phyloP scores from a whole-genome alignment of 139 green algal genomes.

The Chlamydomonas schloesseri region DNA sequence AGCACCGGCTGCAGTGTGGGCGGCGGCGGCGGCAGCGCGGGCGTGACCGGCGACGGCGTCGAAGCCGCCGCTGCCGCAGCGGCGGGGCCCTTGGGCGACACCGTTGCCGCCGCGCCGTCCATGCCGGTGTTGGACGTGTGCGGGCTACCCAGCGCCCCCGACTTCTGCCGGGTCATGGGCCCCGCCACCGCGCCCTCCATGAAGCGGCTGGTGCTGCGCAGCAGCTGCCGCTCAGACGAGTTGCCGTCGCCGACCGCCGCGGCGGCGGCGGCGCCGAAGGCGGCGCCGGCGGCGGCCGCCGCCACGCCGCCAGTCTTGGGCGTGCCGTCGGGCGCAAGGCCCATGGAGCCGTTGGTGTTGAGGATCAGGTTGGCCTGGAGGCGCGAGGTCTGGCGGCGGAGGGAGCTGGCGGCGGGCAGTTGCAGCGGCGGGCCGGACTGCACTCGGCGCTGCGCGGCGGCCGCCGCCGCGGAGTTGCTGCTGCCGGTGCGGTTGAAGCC shows the following conservation, averaged over 20 bases:
- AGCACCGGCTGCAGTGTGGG: neutral
- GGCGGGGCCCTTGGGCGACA: no score
- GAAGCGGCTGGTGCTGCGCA: constrained; percentile 13
- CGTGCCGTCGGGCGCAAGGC: neutral
- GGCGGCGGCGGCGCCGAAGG: neutral
- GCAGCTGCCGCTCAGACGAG: neutral
- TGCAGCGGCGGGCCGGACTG: neutral
- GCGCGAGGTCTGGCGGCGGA: neutral
- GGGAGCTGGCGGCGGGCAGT: no score
- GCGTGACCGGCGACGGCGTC: no score
- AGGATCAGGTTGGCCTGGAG: neutral
- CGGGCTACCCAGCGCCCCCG: no score
- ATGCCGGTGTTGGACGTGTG: no score
- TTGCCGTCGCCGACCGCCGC: neutral
- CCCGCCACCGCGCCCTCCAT: constrained; percentile 26
- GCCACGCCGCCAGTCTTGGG: neutral
- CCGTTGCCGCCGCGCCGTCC: no score
- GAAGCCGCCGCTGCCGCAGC: no score
- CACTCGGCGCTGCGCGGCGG: neutral
- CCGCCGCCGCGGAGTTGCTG: neutral
- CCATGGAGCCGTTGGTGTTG: no score
- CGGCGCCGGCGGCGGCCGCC: neutral
- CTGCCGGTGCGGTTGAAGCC: neutral
- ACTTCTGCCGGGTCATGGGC: neutral
- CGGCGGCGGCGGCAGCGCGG: neutral